These are phyloP conservation scores for Leccinum ponderosum DNA, from an alignment of 1,284 basidiomycete species.

Conservation along the genomic window DNA sequence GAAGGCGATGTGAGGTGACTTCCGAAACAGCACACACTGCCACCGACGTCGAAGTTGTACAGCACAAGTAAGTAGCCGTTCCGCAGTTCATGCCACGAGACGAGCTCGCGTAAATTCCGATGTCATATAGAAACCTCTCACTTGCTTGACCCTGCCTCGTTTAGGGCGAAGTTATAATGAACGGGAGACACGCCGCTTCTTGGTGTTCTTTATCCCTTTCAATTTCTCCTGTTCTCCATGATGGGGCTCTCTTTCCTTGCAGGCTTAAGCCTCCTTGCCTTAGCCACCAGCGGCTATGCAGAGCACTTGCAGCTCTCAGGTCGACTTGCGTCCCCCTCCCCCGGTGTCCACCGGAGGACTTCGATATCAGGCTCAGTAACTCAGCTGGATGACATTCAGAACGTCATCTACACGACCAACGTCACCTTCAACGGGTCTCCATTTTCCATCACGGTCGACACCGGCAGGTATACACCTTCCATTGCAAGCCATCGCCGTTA, in stretches of 20 bases:
- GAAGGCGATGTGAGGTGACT: too few relatives aligned
- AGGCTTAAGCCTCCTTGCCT: slow-evolving; percentile 10
- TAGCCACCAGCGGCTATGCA: slow-evolving; percentile 8
- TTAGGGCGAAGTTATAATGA: slow-evolving; percentile 3
- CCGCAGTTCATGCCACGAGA: not conserved
- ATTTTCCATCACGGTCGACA: slow-evolving; percentile 60
- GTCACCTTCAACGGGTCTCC: slow-evolving; percentile 50
- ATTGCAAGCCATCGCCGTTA: not conserved
- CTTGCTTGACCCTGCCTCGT: not conserved
- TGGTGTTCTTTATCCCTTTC: not conserved
- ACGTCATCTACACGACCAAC: slow-evolving; percentile 54
- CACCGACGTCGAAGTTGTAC: too few relatives aligned
- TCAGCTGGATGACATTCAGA: slow-evolving; percentile 32
- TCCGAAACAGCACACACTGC: too few relatives aligned
- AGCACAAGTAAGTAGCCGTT: too few relatives aligned
- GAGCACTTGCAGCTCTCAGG: slow-evolving; percentile 21
- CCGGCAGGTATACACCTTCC: slow-evolving; percentile 54
- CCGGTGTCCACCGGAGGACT: slow-evolving; percentile 15
- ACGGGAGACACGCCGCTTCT: not conserved
- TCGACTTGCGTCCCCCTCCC: slow-evolving; percentile 2
- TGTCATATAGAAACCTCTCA: too few relatives aligned
- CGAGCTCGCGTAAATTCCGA: not conserved
- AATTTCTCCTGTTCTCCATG: slow-evolving; percentile 11
- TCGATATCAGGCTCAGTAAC: slow-evolving; percentile 13
- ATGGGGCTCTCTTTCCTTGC: slow-evolving; percentile 18